Evolutionary conservation across 176 grass and related monocot genomes (phyloP).

Genomic region (Zea mays): DNA sequence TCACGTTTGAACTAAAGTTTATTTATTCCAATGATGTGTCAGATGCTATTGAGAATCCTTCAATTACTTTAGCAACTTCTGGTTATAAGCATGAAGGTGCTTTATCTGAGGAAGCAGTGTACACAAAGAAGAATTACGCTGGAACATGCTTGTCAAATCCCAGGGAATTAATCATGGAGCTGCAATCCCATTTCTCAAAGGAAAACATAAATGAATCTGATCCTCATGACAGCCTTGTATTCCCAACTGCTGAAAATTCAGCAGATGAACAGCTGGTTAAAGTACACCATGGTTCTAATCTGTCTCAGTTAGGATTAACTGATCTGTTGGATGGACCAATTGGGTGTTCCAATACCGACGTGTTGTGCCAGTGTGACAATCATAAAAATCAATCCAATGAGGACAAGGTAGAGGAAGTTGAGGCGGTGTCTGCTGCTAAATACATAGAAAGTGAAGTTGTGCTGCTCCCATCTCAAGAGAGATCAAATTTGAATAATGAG

Average conservation of each 20-base stretch:
- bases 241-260: slow-evolving; percentile 10
- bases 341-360: neutral
- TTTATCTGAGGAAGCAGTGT: slow-evolving; percentile 16
- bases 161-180: slow-evolving; percentile 21
- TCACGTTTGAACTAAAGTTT: neutral
- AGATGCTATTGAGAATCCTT: slow-evolving; percentile 20
- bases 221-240: neutral
- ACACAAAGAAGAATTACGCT: neutral
- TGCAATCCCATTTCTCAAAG: slow-evolving; percentile 13
- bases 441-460: neutral
- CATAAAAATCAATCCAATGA: neutral
- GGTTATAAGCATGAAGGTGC: slow-evolving; percentile 4
- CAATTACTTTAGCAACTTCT: neutral
- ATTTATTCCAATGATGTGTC: slow-evolving; percentile 20
- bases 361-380: neutral
- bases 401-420: neutral
- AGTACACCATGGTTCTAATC: neutral
- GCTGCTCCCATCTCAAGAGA: neutral
- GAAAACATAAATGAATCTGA: neutral
- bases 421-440: neutral
- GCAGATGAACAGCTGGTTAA: neutral
- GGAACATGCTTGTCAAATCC: slow-evolving; percentile 33
- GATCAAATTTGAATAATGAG: neutral
- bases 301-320: neutral
- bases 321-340: neutral